Percentiles rank a stretch among this genome's conserved stretches.
Evolutionary conservation across 495 filamentous ascomycete genomes (phyloP).

Genomic region (Penicillium lividum): DNA sequence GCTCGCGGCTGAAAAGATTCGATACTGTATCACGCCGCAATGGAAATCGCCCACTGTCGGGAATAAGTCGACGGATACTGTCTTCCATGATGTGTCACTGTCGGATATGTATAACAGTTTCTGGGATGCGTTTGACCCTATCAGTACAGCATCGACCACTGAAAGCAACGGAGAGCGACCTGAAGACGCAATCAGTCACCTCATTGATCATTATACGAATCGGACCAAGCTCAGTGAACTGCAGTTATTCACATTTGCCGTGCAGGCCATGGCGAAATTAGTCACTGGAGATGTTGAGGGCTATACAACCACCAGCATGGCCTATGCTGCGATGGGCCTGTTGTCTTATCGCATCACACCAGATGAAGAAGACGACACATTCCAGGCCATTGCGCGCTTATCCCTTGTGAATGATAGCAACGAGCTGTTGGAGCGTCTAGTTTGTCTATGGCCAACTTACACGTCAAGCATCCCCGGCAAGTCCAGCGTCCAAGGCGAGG

Average conservation of each 20-base stretch:
- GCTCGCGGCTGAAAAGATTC: conserved; percentile 14
- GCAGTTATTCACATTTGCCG: conserved; percentile 18
- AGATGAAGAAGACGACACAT: conserved; percentile 3
- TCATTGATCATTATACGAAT: conserved; percentile 17
- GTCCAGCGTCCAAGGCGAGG: neutral
- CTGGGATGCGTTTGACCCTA: conserved; percentile 9
- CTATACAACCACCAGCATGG: conserved; percentile 9
- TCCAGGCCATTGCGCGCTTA: conserved; percentile 13
- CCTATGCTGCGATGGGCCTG: conserved; percentile 15
- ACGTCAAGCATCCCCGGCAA: neutral
- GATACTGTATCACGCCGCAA: conserved; percentile 12
- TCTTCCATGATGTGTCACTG: conserved; percentile 7
- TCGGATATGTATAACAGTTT: conserved; percentile 20
- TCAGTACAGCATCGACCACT: neutral
- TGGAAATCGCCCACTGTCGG: neutral
- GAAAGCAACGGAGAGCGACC: conserved; percentile 1
- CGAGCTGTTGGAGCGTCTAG: conserved; percentile 9
- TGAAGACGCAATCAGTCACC: conserved; percentile 16
- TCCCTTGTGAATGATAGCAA: conserved; percentile 18
- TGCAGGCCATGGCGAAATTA: conserved; percentile 16
- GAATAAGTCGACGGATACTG: neutral
- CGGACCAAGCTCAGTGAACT: conserved; percentile 16
- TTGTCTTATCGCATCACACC: conserved; percentile 14
- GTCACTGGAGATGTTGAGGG: conserved; percentile 6
- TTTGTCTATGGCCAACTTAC: conserved; percentile 7